Evolutionary conservation across 2,329 filamentous ascomycete species (phyloP).

Genomic region (Tolypocladium sp.): DNA sequence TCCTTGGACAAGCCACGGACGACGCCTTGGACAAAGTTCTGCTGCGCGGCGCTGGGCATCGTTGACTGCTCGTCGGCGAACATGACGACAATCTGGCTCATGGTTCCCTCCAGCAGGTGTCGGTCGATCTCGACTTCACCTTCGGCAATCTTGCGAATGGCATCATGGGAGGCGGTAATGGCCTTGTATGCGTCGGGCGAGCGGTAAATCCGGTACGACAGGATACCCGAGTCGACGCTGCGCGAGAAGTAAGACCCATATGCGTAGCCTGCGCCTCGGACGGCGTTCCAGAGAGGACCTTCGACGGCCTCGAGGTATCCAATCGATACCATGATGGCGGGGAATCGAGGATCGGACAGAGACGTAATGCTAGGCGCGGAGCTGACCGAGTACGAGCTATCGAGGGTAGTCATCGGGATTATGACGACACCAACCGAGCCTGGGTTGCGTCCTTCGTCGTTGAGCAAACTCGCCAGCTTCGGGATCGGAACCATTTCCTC

Average conservation of each 20-base stretch:
- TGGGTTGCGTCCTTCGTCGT: slow-evolving; percentile 61
- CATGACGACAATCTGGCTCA: slow-evolving; percentile 77
- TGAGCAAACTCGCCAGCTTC: slow-evolving; percentile 62
- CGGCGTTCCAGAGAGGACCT: slow-evolving; percentile 86
- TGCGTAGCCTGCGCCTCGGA: slow-evolving; percentile 86
- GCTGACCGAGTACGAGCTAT: slow-evolving; percentile 81
- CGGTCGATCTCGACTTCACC: slow-evolving; percentile 67
- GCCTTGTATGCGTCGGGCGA: slow-evolving; percentile 86
- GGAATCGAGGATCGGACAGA: slow-evolving; percentile 67
- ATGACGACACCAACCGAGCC: slow-evolving; percentile 68
- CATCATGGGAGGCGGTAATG: slow-evolving; percentile 64
- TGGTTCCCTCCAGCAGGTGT: slow-evolving; percentile 77
- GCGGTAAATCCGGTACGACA: slow-evolving; percentile 82
- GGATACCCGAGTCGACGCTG: slow-evolving; percentile 67
- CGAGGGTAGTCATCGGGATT: slow-evolving; percentile 83
- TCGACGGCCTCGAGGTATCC: slow-evolving; percentile 90
- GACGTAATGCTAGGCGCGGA: slow-evolving; percentile 66
- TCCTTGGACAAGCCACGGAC: slow-evolving; percentile 66
- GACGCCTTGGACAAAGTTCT: slow-evolving; percentile 76
- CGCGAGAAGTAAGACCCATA: slow-evolving; percentile 78
- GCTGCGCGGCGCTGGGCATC: slow-evolving; percentile 70
- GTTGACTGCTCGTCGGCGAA: slow-evolving; percentile 86
- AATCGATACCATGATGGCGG: slow-evolving; percentile 77
- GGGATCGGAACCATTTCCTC: slow-evolving; percentile 59
- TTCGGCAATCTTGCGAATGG: slow-evolving; percentile 65